Percentiles rank a stretch among this genome's conserved stretches.
Conservation (phyloP, 768 basidiomycete genomes). For the Rhizopogon vesiculosus region DNA sequence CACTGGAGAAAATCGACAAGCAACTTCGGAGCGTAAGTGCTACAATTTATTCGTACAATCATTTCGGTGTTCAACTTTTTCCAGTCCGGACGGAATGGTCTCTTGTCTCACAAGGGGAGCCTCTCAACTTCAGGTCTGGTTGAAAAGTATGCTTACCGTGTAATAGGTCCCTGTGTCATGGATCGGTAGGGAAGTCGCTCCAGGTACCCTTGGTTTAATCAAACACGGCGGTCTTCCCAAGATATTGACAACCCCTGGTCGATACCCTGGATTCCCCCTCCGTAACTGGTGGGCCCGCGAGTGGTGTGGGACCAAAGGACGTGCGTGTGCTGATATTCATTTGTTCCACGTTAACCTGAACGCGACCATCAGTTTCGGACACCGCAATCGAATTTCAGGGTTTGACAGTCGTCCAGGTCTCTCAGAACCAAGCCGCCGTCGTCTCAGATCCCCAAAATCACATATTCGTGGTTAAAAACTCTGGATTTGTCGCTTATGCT, state of each 20-base stretch:
- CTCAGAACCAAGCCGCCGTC: slow-evolving; percentile 80
- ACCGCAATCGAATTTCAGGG: slow-evolving; percentile 79
- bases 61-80: neutral
- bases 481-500: slow-evolving; percentile 75
- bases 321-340: slow-evolving; percentile 35
- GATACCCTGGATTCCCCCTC: slow-evolving; percentile 72
- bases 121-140: neutral
- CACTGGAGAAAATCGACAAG: slow-evolving; percentile 63
- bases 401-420: slow-evolving; percentile 80
- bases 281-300: slow-evolving; percentile 82
- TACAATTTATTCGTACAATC: slow-evolving; percentile 1
- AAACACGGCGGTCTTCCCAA: slow-evolving; percentile 83
- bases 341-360: neutral
- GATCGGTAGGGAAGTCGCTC: slow-evolving; percentile 67
- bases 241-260: slow-evolving; percentile 66
- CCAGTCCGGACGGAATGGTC: slow-evolving; percentile 50
- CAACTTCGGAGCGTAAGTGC: slow-evolving; percentile 50
- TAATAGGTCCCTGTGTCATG: slow-evolving; percentile 54
- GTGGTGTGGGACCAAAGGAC: slow-evolving; percentile 65
- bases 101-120: slow-evolving; percentile 61
- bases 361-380: slow-evolving; percentile 55
- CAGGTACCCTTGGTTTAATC: slow-evolving; percentile 69
- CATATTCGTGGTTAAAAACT: slow-evolving; percentile 76
- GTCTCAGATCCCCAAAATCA: slow-evolving; percentile 75
- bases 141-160: neutral